These are phyloP conservation scores for Fusarium anguioides DNA, from an alignment of 2,329 filamentous ascomycete species.

Conservation along the genomic window DNA sequence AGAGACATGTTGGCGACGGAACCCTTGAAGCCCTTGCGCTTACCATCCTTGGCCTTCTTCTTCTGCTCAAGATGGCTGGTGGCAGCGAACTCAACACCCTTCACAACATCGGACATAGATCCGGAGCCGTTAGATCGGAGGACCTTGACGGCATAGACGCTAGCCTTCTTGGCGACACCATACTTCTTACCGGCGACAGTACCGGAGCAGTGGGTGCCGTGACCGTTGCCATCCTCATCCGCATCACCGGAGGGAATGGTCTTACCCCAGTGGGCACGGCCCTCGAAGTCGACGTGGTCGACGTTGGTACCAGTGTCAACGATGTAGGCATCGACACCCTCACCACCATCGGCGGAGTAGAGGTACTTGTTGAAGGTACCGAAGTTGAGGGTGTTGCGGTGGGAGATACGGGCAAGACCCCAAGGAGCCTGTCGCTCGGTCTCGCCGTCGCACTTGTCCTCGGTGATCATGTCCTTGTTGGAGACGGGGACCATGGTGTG, in stretches of 20 bases:
- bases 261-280: conserved; percentile 95
- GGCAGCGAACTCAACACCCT: conserved; percentile 96
- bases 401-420: conserved; percentile 98
- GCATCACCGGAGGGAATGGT: conserved; percentile 88
- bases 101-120: conserved; percentile 98
- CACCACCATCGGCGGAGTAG: conserved; percentile 87
- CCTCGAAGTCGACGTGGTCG: conserved; percentile 96
- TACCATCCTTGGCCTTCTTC: conserved; percentile 82
- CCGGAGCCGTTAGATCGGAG: conserved; percentile 96
- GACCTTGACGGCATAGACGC: conserved; percentile 97
- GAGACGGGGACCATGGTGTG: conserved; percentile 74
- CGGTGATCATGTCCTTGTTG: conserved; percentile 51
- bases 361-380: conserved; percentile 98
- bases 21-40: conserved; percentile 98
- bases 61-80: conserved; percentile 80
- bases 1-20: conserved; percentile 99
- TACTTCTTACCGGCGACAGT: conserved; percentile 99
- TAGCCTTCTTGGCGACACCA: conserved; percentile 99
- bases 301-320: conserved; percentile 97
- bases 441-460: conserved; percentile 63
- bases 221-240: conserved; percentile 94
- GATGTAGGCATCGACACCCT: conserved; percentile 98
- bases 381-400: conserved; percentile 88
- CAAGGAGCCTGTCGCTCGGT: conserved; percentile 95
- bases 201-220: conserved; percentile 99